Conservation (phyloP, 169 alveolate genomes). For the Plasmodium malariae region DNA sequence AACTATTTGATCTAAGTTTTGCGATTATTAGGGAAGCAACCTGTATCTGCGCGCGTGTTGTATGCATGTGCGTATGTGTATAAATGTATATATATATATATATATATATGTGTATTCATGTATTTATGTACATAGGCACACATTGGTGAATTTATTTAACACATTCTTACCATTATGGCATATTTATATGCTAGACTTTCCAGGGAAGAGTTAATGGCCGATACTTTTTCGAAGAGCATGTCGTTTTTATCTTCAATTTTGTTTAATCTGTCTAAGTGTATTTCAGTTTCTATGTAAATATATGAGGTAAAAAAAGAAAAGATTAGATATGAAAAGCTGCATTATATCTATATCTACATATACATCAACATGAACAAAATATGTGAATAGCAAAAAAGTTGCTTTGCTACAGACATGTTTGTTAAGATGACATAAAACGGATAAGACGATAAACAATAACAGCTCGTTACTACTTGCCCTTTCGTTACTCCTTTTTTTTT, state of each 20-base stretch:
- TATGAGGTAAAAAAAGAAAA: too few species aligned
- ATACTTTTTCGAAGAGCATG: slow-evolving; percentile 18
- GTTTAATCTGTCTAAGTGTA: slow-evolving; percentile 17
- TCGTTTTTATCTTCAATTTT: slow-evolving; percentile 40
- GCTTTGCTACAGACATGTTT: too few species aligned
- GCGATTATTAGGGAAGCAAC: slow-evolving; percentile 6
- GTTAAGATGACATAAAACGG: background rate
- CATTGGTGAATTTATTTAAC: background rate
- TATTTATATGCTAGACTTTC: slow-evolving; percentile 39
- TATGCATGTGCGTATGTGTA: background rate
- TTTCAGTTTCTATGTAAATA: slow-evolving; percentile 49
- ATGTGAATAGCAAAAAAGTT: background rate
- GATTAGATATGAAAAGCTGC: background rate
- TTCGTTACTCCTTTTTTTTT: background rate
- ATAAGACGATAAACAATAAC: background rate
- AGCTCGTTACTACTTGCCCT: too few species aligned
- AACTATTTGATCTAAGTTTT: background rate
- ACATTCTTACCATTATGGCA: slow-evolving; percentile 34
- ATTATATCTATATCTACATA: too few species aligned
- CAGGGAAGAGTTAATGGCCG: slow-evolving; percentile 28
- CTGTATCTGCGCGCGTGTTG: background rate
- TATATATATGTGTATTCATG: background rate
- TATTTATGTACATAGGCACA: background rate
- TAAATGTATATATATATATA: background rate
- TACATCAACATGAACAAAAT: background rate